Conservation (phyloP, 306 rosid species). For the Quillaja saponaria region DNA sequence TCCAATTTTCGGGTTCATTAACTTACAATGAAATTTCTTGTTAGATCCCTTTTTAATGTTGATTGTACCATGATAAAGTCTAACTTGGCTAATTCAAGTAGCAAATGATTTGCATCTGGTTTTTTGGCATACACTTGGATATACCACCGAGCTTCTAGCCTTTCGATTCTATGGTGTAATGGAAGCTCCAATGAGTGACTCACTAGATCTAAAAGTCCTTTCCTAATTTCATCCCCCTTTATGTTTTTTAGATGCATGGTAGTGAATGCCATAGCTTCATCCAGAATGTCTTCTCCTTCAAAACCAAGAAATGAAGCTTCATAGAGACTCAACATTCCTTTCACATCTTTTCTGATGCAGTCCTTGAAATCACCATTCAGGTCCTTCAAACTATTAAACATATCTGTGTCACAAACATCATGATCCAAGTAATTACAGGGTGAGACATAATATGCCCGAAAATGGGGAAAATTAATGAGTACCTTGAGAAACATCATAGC, state of each 20-base stretch:
- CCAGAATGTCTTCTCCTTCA: slow-evolving; percentile 52
- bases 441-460: too few relatives aligned
- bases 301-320: slow-evolving; percentile 53
- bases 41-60: slow-evolving; percentile 42
- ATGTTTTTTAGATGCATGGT: slow-evolving; percentile 34
- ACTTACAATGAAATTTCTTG: slow-evolving; percentile 45
- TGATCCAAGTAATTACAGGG: too few relatives aligned
- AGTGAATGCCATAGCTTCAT: slow-evolving; percentile 47
- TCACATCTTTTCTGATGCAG: slow-evolving; percentile 25
- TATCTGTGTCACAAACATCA: slow-evolving; percentile 32
- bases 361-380: slow-evolving; percentile 18
- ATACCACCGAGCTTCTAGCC: slow-evolving; percentile 55
- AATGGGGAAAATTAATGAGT: too few relatives aligned
- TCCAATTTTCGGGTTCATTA: too few relatives aligned
- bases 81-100: slow-evolving; percentile 49
- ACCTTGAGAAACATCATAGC: neutral
- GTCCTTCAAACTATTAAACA: slow-evolving; percentile 44
- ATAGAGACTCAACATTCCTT: slow-evolving; percentile 53
- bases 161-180: slow-evolving; percentile 38
- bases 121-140: slow-evolving; percentile 46
- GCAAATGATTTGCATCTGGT: slow-evolving; percentile 20
- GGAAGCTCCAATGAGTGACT: slow-evolving; percentile 54
- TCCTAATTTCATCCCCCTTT: neutral
- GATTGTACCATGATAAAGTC: slow-evolving; percentile 58
- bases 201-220: slow-evolving; percentile 24